These are phyloP conservation scores for Paramecium pentaurelia DNA, from an alignment of 73 alveolate genomes.

Conservation along the genomic window DNA sequence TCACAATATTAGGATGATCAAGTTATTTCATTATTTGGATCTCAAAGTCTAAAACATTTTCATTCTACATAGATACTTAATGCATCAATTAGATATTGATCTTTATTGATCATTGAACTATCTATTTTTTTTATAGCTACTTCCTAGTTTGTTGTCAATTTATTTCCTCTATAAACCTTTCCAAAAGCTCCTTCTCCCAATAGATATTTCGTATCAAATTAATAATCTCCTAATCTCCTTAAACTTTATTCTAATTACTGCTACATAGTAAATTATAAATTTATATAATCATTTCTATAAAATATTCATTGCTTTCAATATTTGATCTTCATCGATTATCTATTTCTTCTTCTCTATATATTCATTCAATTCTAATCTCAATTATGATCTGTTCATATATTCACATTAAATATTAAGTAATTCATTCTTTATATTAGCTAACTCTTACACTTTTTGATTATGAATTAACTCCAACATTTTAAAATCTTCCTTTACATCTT, in stretches of 20 bases:
- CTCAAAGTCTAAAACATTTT: neutral
- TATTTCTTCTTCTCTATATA: neutral
- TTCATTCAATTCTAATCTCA: neutral
- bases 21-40: slow-evolving; percentile 27
- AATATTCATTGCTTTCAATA: neutral
- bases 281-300: neutral
- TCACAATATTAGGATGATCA: slow-evolving; percentile 44
- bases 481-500: neutral
- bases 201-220: neutral
- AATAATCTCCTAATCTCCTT: slow-evolving; percentile 27
- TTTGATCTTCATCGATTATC: neutral
- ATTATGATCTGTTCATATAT: neutral
- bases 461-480: neutral
- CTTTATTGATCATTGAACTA: slow-evolving; percentile 13
- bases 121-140: slow-evolving; percentile 46
- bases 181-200: slow-evolving; percentile 60
- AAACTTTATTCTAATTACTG: neutral
- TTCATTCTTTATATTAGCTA: neutral
- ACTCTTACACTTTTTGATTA: neutral
- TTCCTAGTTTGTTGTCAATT: neutral
- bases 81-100: slow-evolving; percentile 8
- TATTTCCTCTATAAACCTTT: slow-evolving; percentile 47
- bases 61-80: neutral
- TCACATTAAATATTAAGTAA: neutral
- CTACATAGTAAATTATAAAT: neutral